Conservation (phyloP, 2,329 filamentous ascomycete species). For the Xylaria sp. region DNA sequence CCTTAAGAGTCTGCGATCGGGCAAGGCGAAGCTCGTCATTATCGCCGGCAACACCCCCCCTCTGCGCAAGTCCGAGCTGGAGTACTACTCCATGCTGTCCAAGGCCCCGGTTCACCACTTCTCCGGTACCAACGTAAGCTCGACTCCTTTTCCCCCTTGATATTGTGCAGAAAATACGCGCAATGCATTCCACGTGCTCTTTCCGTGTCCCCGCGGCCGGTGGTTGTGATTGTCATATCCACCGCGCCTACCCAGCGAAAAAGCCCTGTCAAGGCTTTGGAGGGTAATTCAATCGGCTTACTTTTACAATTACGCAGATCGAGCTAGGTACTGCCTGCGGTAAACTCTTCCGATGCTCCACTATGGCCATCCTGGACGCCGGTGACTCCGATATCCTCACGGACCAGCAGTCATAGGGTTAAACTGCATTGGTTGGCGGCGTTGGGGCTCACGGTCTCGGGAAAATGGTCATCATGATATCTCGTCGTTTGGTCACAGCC, state of each 20-base stretch:
- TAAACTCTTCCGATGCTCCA: constrained; percentile 98
- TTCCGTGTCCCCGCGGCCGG: constrained; percentile 1
- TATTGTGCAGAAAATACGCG: constrained; percentile 11
- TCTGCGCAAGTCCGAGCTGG: constrained; percentile 95
- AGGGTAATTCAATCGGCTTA: constrained; percentile 74
- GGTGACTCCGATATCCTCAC: constrained; percentile 98
- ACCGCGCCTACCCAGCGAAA: constrained; percentile 78
- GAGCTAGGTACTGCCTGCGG: constrained; percentile 97
- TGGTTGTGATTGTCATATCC: constrained; percentile 25
- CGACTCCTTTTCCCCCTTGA: constrained; percentile 11
- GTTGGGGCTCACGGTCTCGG: constrained; percentile 35
- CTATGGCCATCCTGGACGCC: constrained; percentile 95
- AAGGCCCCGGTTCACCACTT: constrained; percentile 99
- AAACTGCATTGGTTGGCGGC: constrained; percentile 31
- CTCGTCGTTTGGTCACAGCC: constrained; percentile 16
- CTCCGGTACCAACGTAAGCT: constrained; percentile 96
- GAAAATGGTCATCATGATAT: constrained; percentile 30
- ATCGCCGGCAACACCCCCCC: constrained; percentile 95
- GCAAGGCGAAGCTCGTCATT: constrained; percentile 99
- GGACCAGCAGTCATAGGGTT: constrained; percentile 66
- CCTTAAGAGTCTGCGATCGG: constrained; percentile 86
- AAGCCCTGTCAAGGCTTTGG: constrained; percentile 84
- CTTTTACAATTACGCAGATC: constrained; percentile 65
- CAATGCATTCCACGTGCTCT: constrained; percentile 9
- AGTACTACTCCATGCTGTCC: constrained; percentile 91